Evolutionary conservation across 2,329 filamentous ascomycete species (phyloP), one percentile per base, ranked within the genome.

Genomic region (Myriosclerotinia scirpicola): DNA sequence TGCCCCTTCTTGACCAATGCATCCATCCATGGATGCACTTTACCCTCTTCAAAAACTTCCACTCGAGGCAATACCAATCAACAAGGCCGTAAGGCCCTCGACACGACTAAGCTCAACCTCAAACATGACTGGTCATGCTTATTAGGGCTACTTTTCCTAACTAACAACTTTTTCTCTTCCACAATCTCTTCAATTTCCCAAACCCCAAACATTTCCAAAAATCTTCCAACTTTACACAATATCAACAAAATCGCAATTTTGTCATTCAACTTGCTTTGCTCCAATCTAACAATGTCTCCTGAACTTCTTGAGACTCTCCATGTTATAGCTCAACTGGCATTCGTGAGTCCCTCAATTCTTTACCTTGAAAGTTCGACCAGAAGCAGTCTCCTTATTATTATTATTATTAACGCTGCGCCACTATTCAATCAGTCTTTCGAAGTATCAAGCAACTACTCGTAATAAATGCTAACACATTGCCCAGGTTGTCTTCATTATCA

Each of bases 81-180:
- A 26, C 22, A 5, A 52, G 48, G 48, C 48, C 12, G 3, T 52
- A 12, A 52, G 22, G 17, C 30, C 30, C 2, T 36, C 5, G 7
- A 17, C 26, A 17, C 26, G 40, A 59, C 56, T 48, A 59, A 59
- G 42, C 56, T 36, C 17, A 48, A 22, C 11, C 56, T 48, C 15
- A 34, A 34, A 34, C 1, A n/a, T 22, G 3, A 46, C 55, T 59
- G 40, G 55, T 17, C 26, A 12, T 46, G 17, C 26, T 59, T 6
- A 34, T 34, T 44, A 44, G 40, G 40, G 15, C 55, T 44, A 34
- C 8, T 44, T 44, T 46, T 34, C 14, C 40, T n/a, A 52, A 52
- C 6, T 14, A 22, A 52, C 22, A 52, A 44, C 30, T 46, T 14
- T 5, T 17, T 54, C 40, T 59, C 26, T 46, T 22, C 40, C 40